These are phyloP conservation scores for Hyphodiscus sp. DNA, from an alignment of 2,329 filamentous ascomycete species.

Conservation along the genomic window DNA sequence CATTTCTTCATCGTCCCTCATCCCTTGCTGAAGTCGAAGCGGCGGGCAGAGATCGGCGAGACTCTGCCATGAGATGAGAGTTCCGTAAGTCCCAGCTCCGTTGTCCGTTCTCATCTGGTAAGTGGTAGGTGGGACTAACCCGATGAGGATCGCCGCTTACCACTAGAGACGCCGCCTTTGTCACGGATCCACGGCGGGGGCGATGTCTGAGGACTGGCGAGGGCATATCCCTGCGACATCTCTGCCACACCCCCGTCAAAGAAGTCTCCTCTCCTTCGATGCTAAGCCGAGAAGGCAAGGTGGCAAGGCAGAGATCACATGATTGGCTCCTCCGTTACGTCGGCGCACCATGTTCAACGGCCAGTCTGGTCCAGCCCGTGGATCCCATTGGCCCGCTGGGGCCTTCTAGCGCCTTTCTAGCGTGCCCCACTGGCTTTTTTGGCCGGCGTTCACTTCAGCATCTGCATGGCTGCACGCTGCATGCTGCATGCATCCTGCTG, in stretches of 20 bases:
- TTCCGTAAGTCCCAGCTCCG: no score
- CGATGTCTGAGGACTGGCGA: not conserved
- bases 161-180: constrained; percentile 8
- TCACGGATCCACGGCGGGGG: not conserved
- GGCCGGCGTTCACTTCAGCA: no score
- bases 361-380: no score
- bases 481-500: no score
- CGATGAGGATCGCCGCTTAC: not conserved
- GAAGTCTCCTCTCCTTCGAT: constrained; percentile 12
- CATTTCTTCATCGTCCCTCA: no score
- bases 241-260: constrained; percentile 2
- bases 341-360: no score
- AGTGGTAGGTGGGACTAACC: not conserved
- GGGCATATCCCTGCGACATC: not conserved
- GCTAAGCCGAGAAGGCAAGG: constrained; percentile 5
- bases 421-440: no score
- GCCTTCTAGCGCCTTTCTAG: not conserved
- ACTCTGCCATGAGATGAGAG: no score
- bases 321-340: constrained; percentile 3
- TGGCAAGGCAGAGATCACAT: not conserved
- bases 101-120: not conserved
- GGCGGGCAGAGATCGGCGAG: no score
- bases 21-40: no score
- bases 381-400: constrained; percentile 5
- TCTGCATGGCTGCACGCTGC: no score